These are phyloP conservation scores for Truncatella angustata DNA, from an alignment of 2,329 filamentous ascomycete genomes.

Conservation along the genomic window DNA sequence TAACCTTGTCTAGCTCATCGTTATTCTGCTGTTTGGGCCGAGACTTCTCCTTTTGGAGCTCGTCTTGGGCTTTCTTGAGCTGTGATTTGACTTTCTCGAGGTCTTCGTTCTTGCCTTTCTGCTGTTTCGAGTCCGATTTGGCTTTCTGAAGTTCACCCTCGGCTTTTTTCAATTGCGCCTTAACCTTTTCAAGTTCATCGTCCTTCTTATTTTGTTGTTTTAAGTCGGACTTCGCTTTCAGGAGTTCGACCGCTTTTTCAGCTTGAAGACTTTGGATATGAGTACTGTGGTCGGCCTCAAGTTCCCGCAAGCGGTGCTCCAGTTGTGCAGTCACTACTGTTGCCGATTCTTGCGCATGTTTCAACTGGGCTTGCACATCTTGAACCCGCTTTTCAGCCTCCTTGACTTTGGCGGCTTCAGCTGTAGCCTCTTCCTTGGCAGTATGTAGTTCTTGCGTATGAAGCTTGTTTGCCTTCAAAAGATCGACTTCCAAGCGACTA, in stretches of 20 bases:
- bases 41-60: slow-evolving; percentile 19
- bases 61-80: not conserved
- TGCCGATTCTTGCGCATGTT: not conserved
- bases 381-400: slow-evolving; percentile 16
- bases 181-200: slow-evolving; percentile 27
- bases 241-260: not conserved
- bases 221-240: not conserved
- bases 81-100: slow-evolving; percentile 26
- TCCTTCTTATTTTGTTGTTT: slow-evolving; percentile 43
- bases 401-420: slow-evolving; percentile 10
- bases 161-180: slow-evolving; percentile 14
- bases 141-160: slow-evolving; percentile 16
- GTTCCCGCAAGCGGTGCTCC: not conserved
- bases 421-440: slow-evolving; percentile 44
- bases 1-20: not conserved
- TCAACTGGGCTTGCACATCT: slow-evolving; percentile 11
- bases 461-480: slow-evolving; percentile 62
- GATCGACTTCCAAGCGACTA: slow-evolving; percentile 59
- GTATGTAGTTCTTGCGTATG: slow-evolving; percentile 59
- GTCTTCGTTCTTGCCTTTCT: slow-evolving; percentile 48
- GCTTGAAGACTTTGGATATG: not conserved
- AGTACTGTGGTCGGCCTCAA: not conserved
- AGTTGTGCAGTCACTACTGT: not conserved
- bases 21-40: not conserved
- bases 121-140: slow-evolving; percentile 39